Conservation (phyloP, 495 filamentous ascomycete species). For the Penicillium goetzii region DNA sequence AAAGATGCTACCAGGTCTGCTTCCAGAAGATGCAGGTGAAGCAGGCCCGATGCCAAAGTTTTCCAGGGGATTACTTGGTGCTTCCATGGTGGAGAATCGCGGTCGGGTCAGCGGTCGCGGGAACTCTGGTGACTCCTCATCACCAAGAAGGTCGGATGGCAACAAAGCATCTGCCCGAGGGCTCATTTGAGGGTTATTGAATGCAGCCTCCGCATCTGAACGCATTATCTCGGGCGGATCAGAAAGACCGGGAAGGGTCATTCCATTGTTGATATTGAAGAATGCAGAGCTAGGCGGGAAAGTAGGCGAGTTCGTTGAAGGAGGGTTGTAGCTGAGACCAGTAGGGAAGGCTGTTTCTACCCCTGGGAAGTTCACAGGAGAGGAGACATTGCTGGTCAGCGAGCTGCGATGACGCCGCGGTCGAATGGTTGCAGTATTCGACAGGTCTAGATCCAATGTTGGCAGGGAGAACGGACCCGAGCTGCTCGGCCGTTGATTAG, state of each 20-base stretch:
- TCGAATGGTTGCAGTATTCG: conserved; percentile 47
- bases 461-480: conserved; percentile 50
- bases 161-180: conserved; percentile 78
- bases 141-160: conserved; percentile 77
- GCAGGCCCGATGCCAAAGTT: conserved; percentile 58
- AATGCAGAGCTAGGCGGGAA: conserved; percentile 53
- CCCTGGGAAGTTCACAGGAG: conserved; percentile 47
- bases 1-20: conserved; percentile 64
- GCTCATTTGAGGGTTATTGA: conserved; percentile 72
- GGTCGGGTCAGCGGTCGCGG: conserved; percentile 44
- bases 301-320: conserved; percentile 53
- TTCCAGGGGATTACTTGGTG: conserved; percentile 39
- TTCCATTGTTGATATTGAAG: conserved; percentile 65
- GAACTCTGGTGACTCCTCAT: conserved; percentile 69
- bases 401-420: conserved; percentile 55
- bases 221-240: conserved; percentile 46
- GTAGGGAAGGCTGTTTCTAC: conserved; percentile 43
- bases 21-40: conserved; percentile 71
- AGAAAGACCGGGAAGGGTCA: conserved; percentile 45
- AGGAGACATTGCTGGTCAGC: conserved; percentile 53
- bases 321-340: conserved; percentile 47
- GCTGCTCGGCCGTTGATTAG: conserved; percentile 46
- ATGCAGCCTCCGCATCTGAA: conserved; percentile 51
- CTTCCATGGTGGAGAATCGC: conserved; percentile 44
- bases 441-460: conserved; percentile 47